These are phyloP conservation scores for Ramaria rubella DNA, from an alignment of 768 basidiomycete genomes.

Conservation along the genomic window DNA sequence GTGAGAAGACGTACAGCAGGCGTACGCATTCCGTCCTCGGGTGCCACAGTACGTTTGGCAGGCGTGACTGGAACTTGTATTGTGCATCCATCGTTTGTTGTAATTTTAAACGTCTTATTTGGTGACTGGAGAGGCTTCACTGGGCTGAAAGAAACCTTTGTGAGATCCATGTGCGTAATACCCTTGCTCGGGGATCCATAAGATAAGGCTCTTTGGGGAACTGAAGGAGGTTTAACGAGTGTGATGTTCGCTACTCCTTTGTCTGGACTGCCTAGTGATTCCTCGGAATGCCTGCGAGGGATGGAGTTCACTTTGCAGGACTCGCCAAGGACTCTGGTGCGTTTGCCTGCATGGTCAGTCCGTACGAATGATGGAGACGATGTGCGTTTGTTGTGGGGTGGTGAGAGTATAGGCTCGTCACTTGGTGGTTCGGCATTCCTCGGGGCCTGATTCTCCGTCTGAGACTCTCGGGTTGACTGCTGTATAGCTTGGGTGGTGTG, in stretches of 20 bases:
- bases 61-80: slow-evolving; percentile 5
- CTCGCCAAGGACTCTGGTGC: slow-evolving; percentile 1
- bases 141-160: not conserved
- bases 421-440: not conserved
- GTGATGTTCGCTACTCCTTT: not conserved
- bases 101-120: slow-evolving; percentile 1
- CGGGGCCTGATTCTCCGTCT: not conserved
- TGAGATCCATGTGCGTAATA: not conserved
- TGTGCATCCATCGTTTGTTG: not conserved
- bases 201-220: not conserved
- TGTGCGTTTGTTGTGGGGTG: not conserved
- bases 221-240: not conserved
- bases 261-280: not conserved
- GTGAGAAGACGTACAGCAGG: not conserved
- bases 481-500: not conserved
- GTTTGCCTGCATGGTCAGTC: not conserved
- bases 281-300: not conserved
- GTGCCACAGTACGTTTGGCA: not conserved
- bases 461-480: not conserved
- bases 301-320: not conserved
- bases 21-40: not conserved
- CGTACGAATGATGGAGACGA: slow-evolving; percentile 4
- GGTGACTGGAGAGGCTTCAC: not conserved
- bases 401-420: not conserved
- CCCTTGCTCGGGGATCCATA: not conserved